phyloP scores from a whole-genome alignment of 495 filamentous ascomycete species.

The Talaromyces stipitatus region DNA sequence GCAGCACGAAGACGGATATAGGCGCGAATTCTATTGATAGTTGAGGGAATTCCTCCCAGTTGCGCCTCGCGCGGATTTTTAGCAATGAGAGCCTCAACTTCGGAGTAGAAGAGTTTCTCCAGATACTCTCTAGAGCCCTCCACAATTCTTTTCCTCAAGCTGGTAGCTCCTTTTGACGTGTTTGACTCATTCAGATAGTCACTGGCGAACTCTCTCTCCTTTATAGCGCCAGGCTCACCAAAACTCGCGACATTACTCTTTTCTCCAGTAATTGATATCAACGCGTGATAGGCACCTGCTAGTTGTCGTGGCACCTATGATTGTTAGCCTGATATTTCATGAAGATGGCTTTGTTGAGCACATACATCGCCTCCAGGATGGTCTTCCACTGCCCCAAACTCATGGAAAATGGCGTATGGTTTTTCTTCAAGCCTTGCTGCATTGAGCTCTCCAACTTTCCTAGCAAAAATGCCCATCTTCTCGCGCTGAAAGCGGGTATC shows the following conservation, averaged over 20 bases:
- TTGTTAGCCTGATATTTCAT: conserved; percentile 11
- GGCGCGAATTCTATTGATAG: conserved; percentile 82
- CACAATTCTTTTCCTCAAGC: conserved; percentile 65
- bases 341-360: background rate
- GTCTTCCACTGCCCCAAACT: conserved; percentile 63
- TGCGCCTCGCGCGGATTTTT: conserved; percentile 85
- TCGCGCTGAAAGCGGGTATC: conserved; percentile 69
- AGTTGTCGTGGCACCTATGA: conserved; percentile 55
- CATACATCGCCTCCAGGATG: conserved; percentile 58
- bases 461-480: conserved; percentile 70
- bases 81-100: conserved; percentile 64
- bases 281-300: conserved; percentile 67
- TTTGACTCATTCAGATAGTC: conserved; percentile 65
- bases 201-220: conserved; percentile 67
- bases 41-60: conserved; percentile 79
- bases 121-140: conserved; percentile 68
- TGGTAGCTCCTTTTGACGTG: conserved; percentile 50
- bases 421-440: conserved; percentile 54
- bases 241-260: conserved; percentile 42
- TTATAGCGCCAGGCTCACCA: conserved; percentile 47
- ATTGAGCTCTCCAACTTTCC: conserved; percentile 72
- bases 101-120: conserved; percentile 63
- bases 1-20: conserved; percentile 73
- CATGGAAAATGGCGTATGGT: conserved; percentile 60
- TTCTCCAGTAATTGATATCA: conserved; percentile 68